phyloP scores from a whole-genome alignment of 129 eudicot species.

The Helianthus tuberosus region DNA sequence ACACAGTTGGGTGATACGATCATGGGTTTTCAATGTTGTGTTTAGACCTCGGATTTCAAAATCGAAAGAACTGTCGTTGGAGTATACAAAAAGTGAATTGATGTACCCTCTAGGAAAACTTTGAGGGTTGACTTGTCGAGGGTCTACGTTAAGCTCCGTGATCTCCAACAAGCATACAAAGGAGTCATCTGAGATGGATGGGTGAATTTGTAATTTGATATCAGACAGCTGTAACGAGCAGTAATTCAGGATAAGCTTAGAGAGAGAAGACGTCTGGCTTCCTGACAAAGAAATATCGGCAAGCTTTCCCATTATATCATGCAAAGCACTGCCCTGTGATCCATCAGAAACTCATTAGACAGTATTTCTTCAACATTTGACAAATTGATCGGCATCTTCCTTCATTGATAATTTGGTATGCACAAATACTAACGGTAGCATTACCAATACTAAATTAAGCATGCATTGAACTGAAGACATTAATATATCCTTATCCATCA shows the following conservation, averaged over 20 bases:
- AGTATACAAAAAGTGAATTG: conserved; percentile 52
- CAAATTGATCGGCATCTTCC: background rate
- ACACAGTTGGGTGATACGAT: conserved; percentile 37
- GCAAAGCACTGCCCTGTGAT: conserved; percentile 80
- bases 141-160: conserved; percentile 48
- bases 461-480: background rate
- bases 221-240: conserved; percentile 61
- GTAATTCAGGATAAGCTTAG: conserved; percentile 50
- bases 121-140: conserved; percentile 39
- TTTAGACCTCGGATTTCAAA: conserved; percentile 48
- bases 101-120: conserved; percentile 52
- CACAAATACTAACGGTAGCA: conserved; percentile 7
- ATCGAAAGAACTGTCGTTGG: conserved; percentile 50
- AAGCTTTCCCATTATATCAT: conserved; percentile 64
- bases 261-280: conserved; percentile 53
- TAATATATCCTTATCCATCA: background rate
- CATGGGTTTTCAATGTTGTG: conserved; percentile 50
- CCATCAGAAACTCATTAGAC: conserved; percentile 29
- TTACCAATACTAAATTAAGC: conserved; percentile 7
- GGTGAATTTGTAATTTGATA: conserved; percentile 53
- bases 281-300: conserved; percentile 37
- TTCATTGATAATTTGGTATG: background rate
- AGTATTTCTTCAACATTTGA: conserved; percentile 14
- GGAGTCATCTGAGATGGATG: conserved; percentile 49
- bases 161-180: conserved; percentile 45